phyloP scores from a whole-genome alignment of 2,329 filamentous ascomycete species.

The Fusarium kyushuense region DNA sequence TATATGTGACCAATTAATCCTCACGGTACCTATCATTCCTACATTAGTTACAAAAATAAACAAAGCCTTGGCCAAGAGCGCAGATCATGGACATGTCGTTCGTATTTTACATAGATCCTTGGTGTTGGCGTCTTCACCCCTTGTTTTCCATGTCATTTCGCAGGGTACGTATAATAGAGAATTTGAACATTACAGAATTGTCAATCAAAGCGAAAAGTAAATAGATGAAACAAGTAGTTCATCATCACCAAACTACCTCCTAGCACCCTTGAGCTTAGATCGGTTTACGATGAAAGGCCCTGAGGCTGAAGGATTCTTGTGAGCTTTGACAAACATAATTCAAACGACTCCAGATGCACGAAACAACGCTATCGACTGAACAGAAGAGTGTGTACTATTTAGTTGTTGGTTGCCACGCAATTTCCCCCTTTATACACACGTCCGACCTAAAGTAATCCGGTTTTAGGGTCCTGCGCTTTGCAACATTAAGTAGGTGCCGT shows the following conservation, averaged over 20 bases:
- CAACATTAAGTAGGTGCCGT: slow-evolving; percentile 6
- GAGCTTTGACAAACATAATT: neutral
- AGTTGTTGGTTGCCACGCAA: slow-evolving; percentile 32
- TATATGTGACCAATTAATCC: neutral
- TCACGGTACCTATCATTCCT: slow-evolving; percentile 8
- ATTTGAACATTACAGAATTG: slow-evolving; percentile 1
- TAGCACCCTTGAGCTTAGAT: slow-evolving; percentile 5
- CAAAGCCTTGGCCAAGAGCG: slow-evolving; percentile 15
- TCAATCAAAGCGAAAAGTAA: neutral
- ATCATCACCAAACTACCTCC: slow-evolving; percentile 1
- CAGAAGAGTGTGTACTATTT: neutral
- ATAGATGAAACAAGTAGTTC: slow-evolving; percentile 33
- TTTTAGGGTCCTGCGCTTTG: slow-evolving; percentile 9
- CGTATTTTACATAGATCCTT: slow-evolving; percentile 1
- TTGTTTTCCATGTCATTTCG: slow-evolving; percentile 2
- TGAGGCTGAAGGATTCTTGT: slow-evolving; percentile 18
- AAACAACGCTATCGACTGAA: slow-evolving; percentile 11
- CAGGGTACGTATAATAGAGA: neutral
- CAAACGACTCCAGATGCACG: neutral
- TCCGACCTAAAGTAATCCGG: slow-evolving; percentile 5
- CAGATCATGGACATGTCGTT: neutral
- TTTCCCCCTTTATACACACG: slow-evolving; percentile 30
- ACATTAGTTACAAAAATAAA: slow-evolving; percentile 24
- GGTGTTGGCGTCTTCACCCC: slow-evolving; percentile 4
- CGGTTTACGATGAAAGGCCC: neutral